Conservation (phyloP, 202 grass and related monocot genomes). For the Panicum virgatum region DNA sequence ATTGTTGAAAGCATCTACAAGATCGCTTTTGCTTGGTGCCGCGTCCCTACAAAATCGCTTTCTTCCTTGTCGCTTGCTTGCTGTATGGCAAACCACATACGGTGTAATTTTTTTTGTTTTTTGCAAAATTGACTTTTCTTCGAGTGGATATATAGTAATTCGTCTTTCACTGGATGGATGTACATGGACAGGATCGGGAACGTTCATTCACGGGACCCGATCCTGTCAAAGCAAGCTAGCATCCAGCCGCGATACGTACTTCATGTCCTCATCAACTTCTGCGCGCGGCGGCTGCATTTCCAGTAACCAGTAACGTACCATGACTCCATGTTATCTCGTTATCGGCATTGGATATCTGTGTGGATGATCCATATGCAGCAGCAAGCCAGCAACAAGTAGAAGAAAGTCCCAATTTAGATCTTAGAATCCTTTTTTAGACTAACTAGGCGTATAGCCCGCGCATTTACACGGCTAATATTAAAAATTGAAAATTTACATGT, state of each 20-base stretch:
- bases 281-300: neutral
- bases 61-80: too few species aligned
- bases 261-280: neutral
- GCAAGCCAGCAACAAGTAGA: neutral
- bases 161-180: neutral
- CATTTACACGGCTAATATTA: too few species aligned
- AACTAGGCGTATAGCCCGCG: too few species aligned
- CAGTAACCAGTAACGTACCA: neutral
- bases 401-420: neutral
- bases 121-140: neutral
- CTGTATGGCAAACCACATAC: neutral
- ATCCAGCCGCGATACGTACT: neutral
- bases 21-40: constrained; percentile 10
- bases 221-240: neutral
- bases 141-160: neutral
- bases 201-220: neutral
- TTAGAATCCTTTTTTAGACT: too few species aligned
- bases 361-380: neutral
- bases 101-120: neutral
- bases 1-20: constrained; percentile 13
- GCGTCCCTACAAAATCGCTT: neutral
- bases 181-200: neutral
- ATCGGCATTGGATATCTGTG: neutral
- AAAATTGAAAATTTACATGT: too few species aligned
- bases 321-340: too few species aligned